Evolutionary conservation across 163 green algal species (phyloP).

Genomic region (Scenedesmus sp.): DNA sequence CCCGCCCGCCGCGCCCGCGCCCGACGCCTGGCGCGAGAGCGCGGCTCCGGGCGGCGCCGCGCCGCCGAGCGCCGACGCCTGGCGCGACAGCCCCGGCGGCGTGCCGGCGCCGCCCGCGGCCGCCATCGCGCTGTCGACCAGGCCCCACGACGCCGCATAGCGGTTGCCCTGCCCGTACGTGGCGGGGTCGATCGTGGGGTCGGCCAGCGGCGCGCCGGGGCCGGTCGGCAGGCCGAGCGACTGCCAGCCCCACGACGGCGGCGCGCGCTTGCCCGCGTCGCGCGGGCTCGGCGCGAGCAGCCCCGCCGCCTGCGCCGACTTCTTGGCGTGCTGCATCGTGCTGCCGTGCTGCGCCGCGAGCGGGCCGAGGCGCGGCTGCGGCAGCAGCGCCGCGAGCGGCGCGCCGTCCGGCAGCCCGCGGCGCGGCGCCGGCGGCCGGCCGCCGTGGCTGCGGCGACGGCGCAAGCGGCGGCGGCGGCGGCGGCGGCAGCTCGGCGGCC

Average conservation of each 20-base stretch:
- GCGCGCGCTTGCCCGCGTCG: neutral
- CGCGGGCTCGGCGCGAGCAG: neutral
- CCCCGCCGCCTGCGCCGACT: neutral
- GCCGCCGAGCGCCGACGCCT: neutral
- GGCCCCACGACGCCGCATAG: slow-evolving; percentile 39
- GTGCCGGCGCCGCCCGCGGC: neutral
- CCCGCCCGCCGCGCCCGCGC: no score
- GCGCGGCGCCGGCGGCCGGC: neutral
- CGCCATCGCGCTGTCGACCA: slow-evolving; percentile 8
- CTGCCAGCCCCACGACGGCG: slow-evolving; percentile 12
- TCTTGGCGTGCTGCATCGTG: slow-evolving; percentile 15
- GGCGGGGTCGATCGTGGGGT: slow-evolving; percentile 21
- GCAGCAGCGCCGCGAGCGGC: neutral
- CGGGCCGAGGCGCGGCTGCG: neutral
- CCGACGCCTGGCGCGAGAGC: slow-evolving; percentile 9
- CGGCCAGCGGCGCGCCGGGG: slow-evolving; percentile 16
- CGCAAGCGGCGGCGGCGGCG: no score
- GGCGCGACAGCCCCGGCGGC: slow-evolving; percentile 5
- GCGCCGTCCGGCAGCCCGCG: neutral
- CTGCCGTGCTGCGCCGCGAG: neutral
- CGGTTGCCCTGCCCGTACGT: slow-evolving; percentile 14
- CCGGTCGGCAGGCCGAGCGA: slow-evolving; percentile 25
- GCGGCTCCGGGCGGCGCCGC: neutral
- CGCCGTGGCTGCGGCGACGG: neutral
- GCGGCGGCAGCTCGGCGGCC: no score